These are phyloP conservation scores for Fusarium praegraminearum DNA, from an alignment of 2,329 filamentous ascomycete species.

Conservation along the genomic window DNA sequence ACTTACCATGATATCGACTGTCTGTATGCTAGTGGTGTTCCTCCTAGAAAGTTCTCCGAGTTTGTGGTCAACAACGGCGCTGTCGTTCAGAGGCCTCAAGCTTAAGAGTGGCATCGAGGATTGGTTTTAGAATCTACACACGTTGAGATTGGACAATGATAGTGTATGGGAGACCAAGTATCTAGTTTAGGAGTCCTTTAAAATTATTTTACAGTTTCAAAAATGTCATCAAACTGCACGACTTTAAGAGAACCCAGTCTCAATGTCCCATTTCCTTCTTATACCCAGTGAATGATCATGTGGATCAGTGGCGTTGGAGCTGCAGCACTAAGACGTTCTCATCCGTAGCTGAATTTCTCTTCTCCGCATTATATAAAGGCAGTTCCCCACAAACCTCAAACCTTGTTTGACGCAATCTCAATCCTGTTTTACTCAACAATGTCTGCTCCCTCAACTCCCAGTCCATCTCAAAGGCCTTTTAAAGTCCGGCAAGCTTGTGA, in stretches of 20 bases:
- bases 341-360: neutral
- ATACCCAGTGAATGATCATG: neutral
- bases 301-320: neutral
- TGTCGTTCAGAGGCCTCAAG: conserved; percentile 12
- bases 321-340: neutral
- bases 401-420: neutral
- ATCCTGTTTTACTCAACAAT: neutral
- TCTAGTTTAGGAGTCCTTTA: too few species aligned
- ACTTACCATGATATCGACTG: conserved; percentile 52
- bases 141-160: neutral
- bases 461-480: neutral
- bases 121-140: neutral
- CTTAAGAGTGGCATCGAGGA: neutral
- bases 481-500: conserved; percentile 49
- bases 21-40: conserved; percentile 44
- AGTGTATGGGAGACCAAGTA: too few species aligned
- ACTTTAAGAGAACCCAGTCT: too few species aligned
- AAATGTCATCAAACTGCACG: too few species aligned
- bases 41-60: conserved; percentile 43
- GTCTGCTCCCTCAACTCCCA: neutral
- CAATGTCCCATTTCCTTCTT: neutral
- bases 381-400: conserved; percentile 18
- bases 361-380: conserved; percentile 23
- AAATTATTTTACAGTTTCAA: too few species aligned
- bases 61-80: conserved; percentile 38